Conservation (phyloP, 2,329 filamentous ascomycete genomes). For the Onygenales sp. region DNA sequence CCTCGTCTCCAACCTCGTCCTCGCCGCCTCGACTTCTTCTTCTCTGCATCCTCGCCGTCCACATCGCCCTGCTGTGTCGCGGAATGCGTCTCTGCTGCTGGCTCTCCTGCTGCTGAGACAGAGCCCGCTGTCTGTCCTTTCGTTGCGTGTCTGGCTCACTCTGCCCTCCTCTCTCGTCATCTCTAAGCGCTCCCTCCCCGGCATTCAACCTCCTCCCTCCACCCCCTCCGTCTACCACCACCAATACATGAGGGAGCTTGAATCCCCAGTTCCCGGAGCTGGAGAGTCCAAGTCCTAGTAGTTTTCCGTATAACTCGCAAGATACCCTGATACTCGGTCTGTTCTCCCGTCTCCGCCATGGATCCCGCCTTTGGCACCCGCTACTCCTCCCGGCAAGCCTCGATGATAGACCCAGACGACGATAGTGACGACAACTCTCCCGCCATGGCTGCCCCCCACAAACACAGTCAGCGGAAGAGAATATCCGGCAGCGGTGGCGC, state of each 20-base stretch:
- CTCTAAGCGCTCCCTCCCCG: not conserved
- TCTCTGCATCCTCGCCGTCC: too few species aligned
- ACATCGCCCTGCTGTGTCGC: too few species aligned
- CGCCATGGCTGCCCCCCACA: not conserved
- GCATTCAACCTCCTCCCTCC: not conserved
- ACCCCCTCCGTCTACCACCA: not conserved
- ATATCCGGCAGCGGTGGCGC: conserved; percentile 22
- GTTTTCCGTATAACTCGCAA: not conserved
- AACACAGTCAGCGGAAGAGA: conserved; percentile 14
- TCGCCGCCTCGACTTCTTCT: too few species aligned
- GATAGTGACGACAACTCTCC: not conserved
- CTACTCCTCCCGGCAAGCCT: conserved; percentile 1
- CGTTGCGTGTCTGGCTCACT: too few species aligned
- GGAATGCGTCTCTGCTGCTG: too few species aligned
- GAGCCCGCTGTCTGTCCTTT: too few species aligned
- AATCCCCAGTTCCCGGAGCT: not conserved
- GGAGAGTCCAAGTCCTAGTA: not conserved
- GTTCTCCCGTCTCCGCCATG: not conserved
- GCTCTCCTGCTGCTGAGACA: too few species aligned
- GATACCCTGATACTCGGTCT: too few species aligned
- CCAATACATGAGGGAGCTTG: conserved; percentile 1
- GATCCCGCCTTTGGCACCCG: not conserved
- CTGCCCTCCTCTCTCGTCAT: too few species aligned
- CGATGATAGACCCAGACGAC: not conserved
- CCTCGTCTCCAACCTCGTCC: too few species aligned